Evolutionary conservation across 768 basidiomycete species (phyloP), one percentile per base, ranked within the genome.

Genomic region (Leucocoprinus leucothites): DNA sequence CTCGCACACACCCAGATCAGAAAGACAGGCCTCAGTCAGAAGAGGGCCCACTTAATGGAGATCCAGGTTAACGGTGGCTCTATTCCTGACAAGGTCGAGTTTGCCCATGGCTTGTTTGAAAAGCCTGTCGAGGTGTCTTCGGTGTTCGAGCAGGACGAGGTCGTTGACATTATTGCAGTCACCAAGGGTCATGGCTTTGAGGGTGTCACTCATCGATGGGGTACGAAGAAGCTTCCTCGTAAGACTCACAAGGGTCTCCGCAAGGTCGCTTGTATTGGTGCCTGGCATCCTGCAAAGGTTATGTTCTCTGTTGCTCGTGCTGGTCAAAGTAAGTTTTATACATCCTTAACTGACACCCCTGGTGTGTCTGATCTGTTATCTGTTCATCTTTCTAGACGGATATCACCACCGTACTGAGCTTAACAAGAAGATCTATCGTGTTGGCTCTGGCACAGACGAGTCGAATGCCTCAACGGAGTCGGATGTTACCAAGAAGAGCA

Each of bases 291-390:
- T 71, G 89, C 88, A 66, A 97, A 96, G 78, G 97, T 99, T 84
- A 98, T 98, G 96, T 98, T 94, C 86, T 95, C 94, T n/a, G 97
- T 99, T 65, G 97, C 95, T 58, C 95, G 97, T 82, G 95, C 97
- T 64, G 97, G 97, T 91, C 96, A 98, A 89, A 91, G 90, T 93
- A 72, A 65, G 92, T 80, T 8, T 47, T 9, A 42, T 41, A n/a
- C 8, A 21, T 36, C 16, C 3, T 18, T 18, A 4, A 11, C n/a
- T 38, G 31, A 3, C 13, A 44, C 25, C 9, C 43, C 8, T 3
- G 11, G 43, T 3, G 41, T 50, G 9, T 67, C 38, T 47, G 56
- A 50, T 4, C 18, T 22, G 19, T 19, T 42, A 1, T 43, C 31
- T 46, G 24, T 35, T 24, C 19, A 18, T 41, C 19, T 60, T 7